These are phyloP conservation scores for Chlamydomonas sp. DNA, from an alignment of 139 green algal genomes.

Conservation along the genomic window DNA sequence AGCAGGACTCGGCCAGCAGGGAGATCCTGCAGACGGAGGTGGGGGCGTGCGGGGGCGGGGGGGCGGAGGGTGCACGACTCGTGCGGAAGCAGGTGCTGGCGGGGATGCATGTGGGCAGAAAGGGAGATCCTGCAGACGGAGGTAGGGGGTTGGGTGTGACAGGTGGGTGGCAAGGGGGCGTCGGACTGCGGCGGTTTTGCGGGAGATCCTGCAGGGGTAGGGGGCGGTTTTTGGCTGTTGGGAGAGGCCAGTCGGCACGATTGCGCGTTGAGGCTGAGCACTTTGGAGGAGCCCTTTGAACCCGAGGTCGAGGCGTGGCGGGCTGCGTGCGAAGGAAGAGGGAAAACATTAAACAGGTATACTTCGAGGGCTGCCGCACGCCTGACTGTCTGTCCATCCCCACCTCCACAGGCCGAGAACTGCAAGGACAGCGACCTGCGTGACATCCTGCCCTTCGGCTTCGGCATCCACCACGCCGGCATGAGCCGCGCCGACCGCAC, in stretches of 20 bases:
- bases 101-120: too few species aligned
- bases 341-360: too few species aligned
- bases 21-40: conserved; percentile 83
- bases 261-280: too few species aligned
- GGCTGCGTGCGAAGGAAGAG: too few species aligned
- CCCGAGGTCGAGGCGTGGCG: too few species aligned
- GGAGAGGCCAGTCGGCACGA: too few species aligned
- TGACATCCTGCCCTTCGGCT: conserved; percentile 95
- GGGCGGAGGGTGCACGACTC: neutral
- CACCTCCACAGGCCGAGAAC: conserved; percentile 84
- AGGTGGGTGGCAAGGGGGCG: neutral
- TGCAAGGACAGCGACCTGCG: conserved; percentile 87
- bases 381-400: neutral
- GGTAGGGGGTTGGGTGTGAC: neutral
- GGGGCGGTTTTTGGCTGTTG: too few species aligned
- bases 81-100: too few species aligned
- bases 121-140: conserved; percentile 85
- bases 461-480: conserved; percentile 97
- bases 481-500: conserved; percentile 93
- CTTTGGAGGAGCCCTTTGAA: too few species aligned
- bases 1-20: conserved; percentile 78
- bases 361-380: too few species aligned
- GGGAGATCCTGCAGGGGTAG: conserved; percentile 80
- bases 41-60: neutral
- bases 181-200: too few species aligned